Conservation (phyloP, 345 rosid species). For the Turnera subulata region DNA sequence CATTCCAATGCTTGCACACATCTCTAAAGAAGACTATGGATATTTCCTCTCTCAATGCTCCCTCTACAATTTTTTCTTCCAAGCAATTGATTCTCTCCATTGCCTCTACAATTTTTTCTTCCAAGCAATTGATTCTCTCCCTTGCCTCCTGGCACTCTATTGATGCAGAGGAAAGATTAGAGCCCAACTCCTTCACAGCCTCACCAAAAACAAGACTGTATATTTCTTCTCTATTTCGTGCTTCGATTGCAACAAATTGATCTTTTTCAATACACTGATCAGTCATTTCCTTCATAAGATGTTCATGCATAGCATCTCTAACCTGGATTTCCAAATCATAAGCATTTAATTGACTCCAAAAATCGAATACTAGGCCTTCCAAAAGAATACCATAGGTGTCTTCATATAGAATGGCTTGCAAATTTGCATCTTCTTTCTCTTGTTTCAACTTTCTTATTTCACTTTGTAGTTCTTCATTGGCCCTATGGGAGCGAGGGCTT, state of each 20-base stretch:
- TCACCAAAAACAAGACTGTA: constrained; percentile 15
- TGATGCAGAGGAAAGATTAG: not conserved
- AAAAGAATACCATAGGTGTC: constrained; percentile 36
- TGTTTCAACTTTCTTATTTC: constrained; percentile 26
- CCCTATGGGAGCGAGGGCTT: constrained; percentile 11
- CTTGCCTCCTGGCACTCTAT: constrained; percentile 1
- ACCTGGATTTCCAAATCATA: constrained; percentile 15
- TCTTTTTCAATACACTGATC: constrained; percentile 22
- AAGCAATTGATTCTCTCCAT: constrained; percentile 2
- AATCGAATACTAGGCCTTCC: constrained; percentile 27
- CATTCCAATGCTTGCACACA: constrained; percentile 25
- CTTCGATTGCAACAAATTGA: constrained; percentile 20
- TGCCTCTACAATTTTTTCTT: constrained; percentile 7
- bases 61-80: constrained; percentile 13
- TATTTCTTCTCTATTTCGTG: constrained; percentile 15
- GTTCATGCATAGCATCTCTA: constrained; percentile 26
- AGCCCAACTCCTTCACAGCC: constrained; percentile 7
- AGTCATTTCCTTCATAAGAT: constrained; percentile 17
- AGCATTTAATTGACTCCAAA: constrained; percentile 7
- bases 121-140: constrained; percentile 2
- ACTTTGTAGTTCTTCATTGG: constrained; percentile 21
- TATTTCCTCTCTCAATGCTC: constrained; percentile 16
- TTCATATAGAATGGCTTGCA: constrained; percentile 31
- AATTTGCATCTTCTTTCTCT: constrained; percentile 40
- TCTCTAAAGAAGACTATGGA: constrained; percentile 12